phyloP scores from a whole-genome alignment of 2,329 filamentous ascomycete species.

The Dothiorella sarmentorum region DNA sequence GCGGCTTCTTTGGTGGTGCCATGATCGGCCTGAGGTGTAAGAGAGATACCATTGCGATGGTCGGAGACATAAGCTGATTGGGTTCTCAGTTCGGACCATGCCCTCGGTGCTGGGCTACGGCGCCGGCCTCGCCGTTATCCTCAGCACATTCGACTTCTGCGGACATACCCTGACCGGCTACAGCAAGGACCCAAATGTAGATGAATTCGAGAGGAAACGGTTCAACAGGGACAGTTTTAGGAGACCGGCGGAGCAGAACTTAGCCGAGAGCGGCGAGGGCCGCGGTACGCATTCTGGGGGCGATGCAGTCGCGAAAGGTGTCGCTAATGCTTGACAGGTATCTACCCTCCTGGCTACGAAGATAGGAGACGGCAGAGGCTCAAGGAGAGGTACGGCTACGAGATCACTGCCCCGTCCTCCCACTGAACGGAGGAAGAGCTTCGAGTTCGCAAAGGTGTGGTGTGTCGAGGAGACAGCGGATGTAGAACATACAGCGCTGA shows the following conservation, averaged over 20 bases:
- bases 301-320: background rate
- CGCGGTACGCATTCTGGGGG: constrained; percentile 58
- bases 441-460: background rate
- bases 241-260: constrained; percentile 72
- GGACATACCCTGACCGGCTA: constrained; percentile 59
- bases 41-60: constrained; percentile 26
- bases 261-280: constrained; percentile 79
- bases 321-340: constrained; percentile 53
- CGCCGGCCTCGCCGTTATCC: constrained; percentile 52
- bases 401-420: constrained; percentile 50
- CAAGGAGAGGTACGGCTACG: constrained; percentile 83
- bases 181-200: constrained; percentile 55
- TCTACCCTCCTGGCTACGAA: constrained; percentile 76
- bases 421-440: background rate
- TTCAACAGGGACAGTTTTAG: constrained; percentile 69
- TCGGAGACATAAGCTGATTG: background rate
- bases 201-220: constrained; percentile 76
- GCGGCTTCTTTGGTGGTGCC: constrained; percentile 72
- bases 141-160: constrained; percentile 66
- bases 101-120: constrained; percentile 69
- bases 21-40: constrained; percentile 70
- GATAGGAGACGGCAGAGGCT: constrained; percentile 78
- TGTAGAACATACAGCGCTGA: background rate
- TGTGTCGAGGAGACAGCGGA: background rate
- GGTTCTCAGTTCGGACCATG: constrained; percentile 57